Evolutionary conservation across 257 asterid genomes (phyloP), one percentile per base, ranked within the genome.

Genomic region (Lavandula angustifolia): DNA sequence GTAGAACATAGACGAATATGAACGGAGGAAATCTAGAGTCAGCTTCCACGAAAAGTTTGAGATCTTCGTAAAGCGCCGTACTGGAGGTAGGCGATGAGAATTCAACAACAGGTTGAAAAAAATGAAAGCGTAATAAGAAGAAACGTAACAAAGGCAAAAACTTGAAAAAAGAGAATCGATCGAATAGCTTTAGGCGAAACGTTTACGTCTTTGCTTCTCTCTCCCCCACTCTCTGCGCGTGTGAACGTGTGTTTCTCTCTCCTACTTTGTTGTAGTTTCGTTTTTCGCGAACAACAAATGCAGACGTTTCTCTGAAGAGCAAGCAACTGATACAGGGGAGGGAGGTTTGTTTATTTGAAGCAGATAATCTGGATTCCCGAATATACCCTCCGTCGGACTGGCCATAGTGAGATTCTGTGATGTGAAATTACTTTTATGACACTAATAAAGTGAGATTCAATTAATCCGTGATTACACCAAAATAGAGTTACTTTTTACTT

Each of bases 291-390:
- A 60, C 35, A 9, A 56, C 32, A 47, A 31, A 2, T 32, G 55
- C 63, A 38, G 8, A 37, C 54, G 64, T 14, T 38, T 52, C 71
- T 64, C 48, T 64, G 71, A 42, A 64, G 37, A 41, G n/a, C n/a
- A 43, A 43, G 66, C 18, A 9, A 35, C 37, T n/a, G n/a, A n/a
- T n/a, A n/a, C n/a, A n/a, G 12, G 9, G 8, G 33, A 48, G 54
- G 50, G 54, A 58, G 66, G 68, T 44, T 41, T 62, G 49, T 46
- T 38, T 62, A 62, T 73, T 69, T 75, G 61, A 73, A 70, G 79
- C 18, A 0, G 46, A 3, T 46, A 16, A 32, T 10, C 1, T 14
- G 8, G 14, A 35, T 38, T 68, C 11, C 79, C 82, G 16, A 67
- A 54, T 43, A 1, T 59, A 18, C 77, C 86, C 85, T n/a, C 67